phyloP scores from a whole-genome alignment of 2,329 filamentous ascomycete genomes.

The Colletotrichum sp. region DNA sequence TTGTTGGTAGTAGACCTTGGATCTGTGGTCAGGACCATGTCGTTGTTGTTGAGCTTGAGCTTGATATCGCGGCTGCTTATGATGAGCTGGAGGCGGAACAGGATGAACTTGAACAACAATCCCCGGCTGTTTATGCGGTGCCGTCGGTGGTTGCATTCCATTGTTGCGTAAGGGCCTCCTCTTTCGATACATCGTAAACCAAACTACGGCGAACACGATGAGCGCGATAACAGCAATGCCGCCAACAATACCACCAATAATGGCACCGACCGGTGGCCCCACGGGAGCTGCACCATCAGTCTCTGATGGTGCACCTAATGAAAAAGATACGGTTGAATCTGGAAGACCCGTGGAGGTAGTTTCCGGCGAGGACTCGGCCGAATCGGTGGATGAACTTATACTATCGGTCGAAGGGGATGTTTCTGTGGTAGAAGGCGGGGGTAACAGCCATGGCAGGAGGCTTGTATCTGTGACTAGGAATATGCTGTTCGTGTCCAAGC shows the following conservation, averaged over 20 bases:
- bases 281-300: background rate
- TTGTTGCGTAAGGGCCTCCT: background rate
- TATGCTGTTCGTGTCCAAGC: background rate
- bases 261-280: constrained; percentile 29
- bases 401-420: background rate
- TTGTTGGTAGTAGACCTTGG: background rate
- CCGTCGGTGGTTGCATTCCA: background rate
- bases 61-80: background rate
- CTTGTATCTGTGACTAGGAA: background rate
- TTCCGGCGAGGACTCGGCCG: background rate
- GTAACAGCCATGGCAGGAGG: background rate
- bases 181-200: constrained; percentile 31
- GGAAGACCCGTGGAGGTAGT: background rate
- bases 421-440: background rate
- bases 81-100: background rate
- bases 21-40: background rate
- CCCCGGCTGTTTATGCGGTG: background rate
- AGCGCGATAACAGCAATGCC: constrained; percentile 37
- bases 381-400: background rate
- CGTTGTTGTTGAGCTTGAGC: background rate
- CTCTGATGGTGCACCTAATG: background rate
- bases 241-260: constrained; percentile 40
- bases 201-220: constrained; percentile 26
- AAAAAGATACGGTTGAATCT: background rate
- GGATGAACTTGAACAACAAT: background rate